These are phyloP conservation scores for Nigrospora oryzae DNA, from an alignment of 2,329 filamentous ascomycete genomes.

Conservation along the genomic window DNA sequence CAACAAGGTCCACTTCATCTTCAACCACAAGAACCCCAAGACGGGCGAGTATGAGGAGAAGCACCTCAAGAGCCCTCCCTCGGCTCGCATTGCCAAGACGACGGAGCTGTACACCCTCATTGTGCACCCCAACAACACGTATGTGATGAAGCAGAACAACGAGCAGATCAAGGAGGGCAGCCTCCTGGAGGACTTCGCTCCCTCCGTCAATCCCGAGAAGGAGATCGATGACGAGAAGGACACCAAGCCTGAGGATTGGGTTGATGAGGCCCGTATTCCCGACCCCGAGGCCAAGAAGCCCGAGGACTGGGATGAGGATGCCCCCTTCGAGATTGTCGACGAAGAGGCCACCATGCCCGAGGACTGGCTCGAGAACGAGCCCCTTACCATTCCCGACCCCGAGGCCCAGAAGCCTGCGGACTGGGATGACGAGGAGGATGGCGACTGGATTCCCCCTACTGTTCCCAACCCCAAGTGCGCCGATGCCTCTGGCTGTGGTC, in stretches of 20 bases:
- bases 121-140: constrained; percentile 94
- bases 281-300: constrained; percentile 95
- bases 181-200: constrained; percentile 87
- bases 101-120: constrained; percentile 94
- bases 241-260: constrained; percentile 91
- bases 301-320: constrained; percentile 98
- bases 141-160: constrained; percentile 85
- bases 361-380: constrained; percentile 93
- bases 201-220: constrained; percentile 84
- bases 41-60: constrained; percentile 99
- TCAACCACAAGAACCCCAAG: constrained; percentile 99
- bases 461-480: constrained; percentile 94
- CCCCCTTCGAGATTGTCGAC: constrained; percentile 91
- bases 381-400: constrained; percentile 75
- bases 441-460: constrained; percentile 87
- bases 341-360: constrained; percentile 85
- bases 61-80: constrained; percentile 78
- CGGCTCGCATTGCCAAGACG: constrained; percentile 83
- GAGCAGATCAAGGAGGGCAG: constrained; percentile 81
- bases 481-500: constrained; percentile 86
- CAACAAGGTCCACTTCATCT: constrained; percentile 98
- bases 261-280: constrained; percentile 83
- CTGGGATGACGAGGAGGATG: constrained; percentile 99
- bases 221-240: constrained; percentile 96
- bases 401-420: constrained; percentile 97